These are phyloP conservation scores for Aspergillus brasiliensis DNA, from an alignment of 2,329 filamentous ascomycete genomes.

Conservation along the genomic window DNA sequence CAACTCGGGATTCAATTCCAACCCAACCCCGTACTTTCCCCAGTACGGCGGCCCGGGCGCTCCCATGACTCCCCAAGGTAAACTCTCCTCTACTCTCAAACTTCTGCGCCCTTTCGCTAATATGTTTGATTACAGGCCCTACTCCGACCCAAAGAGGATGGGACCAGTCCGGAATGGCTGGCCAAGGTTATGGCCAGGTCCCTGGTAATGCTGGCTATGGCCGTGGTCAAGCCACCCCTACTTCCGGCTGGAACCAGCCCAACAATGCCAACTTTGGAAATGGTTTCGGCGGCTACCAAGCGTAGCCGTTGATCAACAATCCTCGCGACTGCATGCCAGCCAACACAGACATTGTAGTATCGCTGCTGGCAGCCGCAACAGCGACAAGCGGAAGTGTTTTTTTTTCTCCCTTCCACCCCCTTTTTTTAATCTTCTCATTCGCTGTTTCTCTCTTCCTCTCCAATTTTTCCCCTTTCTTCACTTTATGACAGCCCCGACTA, in stretches of 20 bases:
- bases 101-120: conserved; percentile 12
- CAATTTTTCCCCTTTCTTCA: conserved; percentile 13
- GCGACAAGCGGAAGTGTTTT: conserved; percentile 18
- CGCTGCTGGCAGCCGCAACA: conserved; percentile 18
- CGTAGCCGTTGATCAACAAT: conserved; percentile 41
- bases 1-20: conserved; percentile 68
- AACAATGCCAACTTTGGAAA: conserved; percentile 53
- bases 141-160: conserved; percentile 60
- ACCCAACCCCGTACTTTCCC: conserved; percentile 83
- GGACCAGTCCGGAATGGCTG: conserved; percentile 53
- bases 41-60: conserved; percentile 78
- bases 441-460: conserved; percentile 23
- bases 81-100: conserved; percentile 18
- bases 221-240: conserved; percentile 64
- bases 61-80: conserved; percentile 64
- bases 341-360: conserved; percentile 16
- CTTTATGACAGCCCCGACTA: conserved; percentile 33
- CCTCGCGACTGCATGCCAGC: conserved; percentile 10
- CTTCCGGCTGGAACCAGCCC: conserved; percentile 56
- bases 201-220: conserved; percentile 79
- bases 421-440: conserved; percentile 23
- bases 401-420: conserved; percentile 12
- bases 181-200: conserved; percentile 62
- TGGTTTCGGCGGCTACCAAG: conserved; percentile 63
- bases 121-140: conserved; percentile 44